Evolutionary conservation across 768 basidiomycete genomes (phyloP), one percentile per base, ranked within the genome.

Genomic region (Suillus occidentalis): DNA sequence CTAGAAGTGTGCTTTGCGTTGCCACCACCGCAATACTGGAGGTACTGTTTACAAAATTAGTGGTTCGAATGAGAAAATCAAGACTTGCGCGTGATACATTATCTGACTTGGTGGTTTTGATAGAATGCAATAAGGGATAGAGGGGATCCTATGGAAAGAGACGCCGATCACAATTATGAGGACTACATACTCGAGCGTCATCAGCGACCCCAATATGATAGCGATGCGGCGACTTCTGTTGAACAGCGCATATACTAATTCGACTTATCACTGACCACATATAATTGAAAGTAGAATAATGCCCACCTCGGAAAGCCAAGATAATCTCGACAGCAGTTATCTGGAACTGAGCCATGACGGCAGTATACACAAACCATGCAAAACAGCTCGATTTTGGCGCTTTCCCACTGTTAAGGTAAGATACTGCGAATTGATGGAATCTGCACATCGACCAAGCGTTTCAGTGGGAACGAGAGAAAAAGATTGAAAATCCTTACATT

Each of bases 1-100:
- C 68, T 37, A 84, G 79, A 14, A 84, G 69, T 34, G 80, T 64
- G 13, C 73, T 73, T 61, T 84, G 83, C 61, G 80, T 80, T 22
- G 75, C 25, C 6, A 78, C 68, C 0, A 79, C 68, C 0, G 70
- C 65, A 34, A 65, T 66, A 25, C 81, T 81, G 65, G 39, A 64
- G 42, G 18, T 2, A 2, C 12, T 42, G 22, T 16, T 18, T 2
- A 40, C 13, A 9, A 63, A 37, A 14, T 28, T 49, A 18, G 2
- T n/a, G 14, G 13, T 16, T 25, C 4, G 56, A 8, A 47, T 13
- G 10, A 14, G 42, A 47, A 60, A 25, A 36, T 22, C 39, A 14
- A 34, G n/a, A 58, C 63, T n/a, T 16, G 37, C 65, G 43, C 36
- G 22, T 37, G 50, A 13, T 56, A 40, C 0, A 53, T 5, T 22